Percentiles rank a stretch among this genome's conserved stretches.
Conservation (phyloP, 2,329 filamentous ascomycete genomes). For the Zalaria sp. region DNA sequence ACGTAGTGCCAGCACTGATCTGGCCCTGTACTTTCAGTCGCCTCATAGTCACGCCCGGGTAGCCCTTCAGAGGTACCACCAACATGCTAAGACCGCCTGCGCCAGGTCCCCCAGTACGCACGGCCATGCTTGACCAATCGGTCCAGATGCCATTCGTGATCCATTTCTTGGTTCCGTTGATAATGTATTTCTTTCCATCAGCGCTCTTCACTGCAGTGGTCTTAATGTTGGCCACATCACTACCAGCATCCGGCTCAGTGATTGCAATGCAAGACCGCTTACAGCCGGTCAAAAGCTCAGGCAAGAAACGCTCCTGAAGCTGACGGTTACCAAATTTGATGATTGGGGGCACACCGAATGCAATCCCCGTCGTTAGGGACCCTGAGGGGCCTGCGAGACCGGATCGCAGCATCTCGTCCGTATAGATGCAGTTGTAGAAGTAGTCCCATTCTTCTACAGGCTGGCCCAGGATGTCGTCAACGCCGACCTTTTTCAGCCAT, state of each 20-base stretch:
- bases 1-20: conserved; percentile 54
- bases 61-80: conserved; percentile 53
- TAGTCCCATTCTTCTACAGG: conserved; percentile 63
- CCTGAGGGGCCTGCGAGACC: conserved; percentile 50
- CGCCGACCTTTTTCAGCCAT: conserved; percentile 52
- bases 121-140: conserved; percentile 56
- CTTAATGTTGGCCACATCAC: conserved; percentile 58
- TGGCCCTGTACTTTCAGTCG: conserved; percentile 54
- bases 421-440: conserved; percentile 55
- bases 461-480: conserved; percentile 51
- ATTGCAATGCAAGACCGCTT: conserved; percentile 64
- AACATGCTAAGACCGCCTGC: conserved; percentile 50
- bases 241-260: conserved; percentile 61
- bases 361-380: conserved; percentile 56
- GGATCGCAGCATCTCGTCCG: conserved; percentile 54
- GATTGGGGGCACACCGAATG: conserved; percentile 58
- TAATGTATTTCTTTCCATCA: conserved; percentile 53
- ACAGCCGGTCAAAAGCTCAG: conserved; percentile 50
- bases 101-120: conserved; percentile 55
- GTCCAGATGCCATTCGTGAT: conserved; percentile 62
- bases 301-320: conserved; percentile 52
- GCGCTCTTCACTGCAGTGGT: conserved; percentile 49
- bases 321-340: conserved; percentile 50
- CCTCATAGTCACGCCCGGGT: conserved; percentile 54
- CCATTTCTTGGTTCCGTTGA: conserved; percentile 73